Conservation (phyloP, 768 basidiomycete genomes). For the Multifurca ochricompacta region DNA sequence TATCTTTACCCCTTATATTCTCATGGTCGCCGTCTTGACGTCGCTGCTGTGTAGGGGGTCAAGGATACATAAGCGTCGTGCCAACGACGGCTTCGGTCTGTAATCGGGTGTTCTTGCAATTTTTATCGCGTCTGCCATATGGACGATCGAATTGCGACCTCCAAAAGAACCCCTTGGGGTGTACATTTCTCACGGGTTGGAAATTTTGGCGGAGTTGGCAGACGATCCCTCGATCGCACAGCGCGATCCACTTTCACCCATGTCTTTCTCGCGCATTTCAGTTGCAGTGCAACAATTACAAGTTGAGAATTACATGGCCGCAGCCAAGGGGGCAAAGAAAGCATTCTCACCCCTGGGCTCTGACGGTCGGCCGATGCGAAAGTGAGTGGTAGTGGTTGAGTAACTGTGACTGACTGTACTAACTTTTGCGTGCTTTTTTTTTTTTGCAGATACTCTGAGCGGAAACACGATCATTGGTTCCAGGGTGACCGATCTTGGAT, state of each 20-base stretch:
- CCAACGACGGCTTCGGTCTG: conserved; percentile 21
- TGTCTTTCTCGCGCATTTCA: conserved; percentile 18
- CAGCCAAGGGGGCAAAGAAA: not conserved
- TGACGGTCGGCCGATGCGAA: conserved; percentile 19
- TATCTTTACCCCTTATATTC: not conserved
- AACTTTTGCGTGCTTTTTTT: not conserved
- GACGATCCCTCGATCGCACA: conserved; percentile 9
- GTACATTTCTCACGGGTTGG: conserved; percentile 4
- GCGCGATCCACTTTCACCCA: conserved; percentile 12
- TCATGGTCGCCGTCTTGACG: not conserved
- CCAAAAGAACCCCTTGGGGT: conserved; percentile 1
- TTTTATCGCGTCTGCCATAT: conserved; percentile 19
- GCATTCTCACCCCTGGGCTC: conserved; percentile 12
- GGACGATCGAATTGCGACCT: conserved; percentile 5
- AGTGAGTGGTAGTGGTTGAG: not conserved
- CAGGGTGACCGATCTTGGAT: conserved; percentile 18
- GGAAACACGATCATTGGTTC: conserved; percentile 19
- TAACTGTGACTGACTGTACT: not conserved
- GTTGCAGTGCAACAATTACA: conserved; percentile 9
- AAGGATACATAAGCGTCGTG: conserved; percentile 19
- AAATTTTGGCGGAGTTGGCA: conserved; percentile 1
- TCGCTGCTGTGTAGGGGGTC: conserved; percentile 8
- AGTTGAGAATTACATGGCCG: conserved; percentile 13
- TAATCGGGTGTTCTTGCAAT: conserved; percentile 21
- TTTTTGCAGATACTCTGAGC: conserved; percentile 13